These are phyloP conservation scores for Aspergillus clavatus DNA, from an alignment of 2,329 filamentous ascomycete genomes.

Conservation along the genomic window DNA sequence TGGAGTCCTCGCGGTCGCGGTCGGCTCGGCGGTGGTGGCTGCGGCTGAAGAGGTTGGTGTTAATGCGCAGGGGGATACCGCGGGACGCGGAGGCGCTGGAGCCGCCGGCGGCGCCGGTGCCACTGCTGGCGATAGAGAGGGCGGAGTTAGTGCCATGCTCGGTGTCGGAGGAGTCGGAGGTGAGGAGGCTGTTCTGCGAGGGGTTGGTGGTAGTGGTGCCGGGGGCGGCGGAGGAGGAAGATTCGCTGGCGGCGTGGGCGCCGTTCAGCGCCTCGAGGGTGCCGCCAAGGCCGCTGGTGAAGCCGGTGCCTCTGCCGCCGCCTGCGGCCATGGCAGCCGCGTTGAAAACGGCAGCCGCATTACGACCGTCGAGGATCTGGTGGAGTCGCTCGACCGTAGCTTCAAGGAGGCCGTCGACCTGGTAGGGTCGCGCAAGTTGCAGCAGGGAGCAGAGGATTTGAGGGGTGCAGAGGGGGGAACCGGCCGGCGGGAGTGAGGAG, in stretches of 20 bases:
- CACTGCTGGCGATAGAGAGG: slow-evolving; percentile 25
- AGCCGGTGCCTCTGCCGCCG: slow-evolving; percentile 77
- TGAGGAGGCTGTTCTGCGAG: slow-evolving; percentile 27
- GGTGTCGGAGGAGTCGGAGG: slow-evolving; percentile 38
- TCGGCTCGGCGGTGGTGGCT: slow-evolving; percentile 14
- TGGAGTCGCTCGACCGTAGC: slow-evolving; percentile 89
- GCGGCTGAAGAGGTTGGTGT: slow-evolving; percentile 33
- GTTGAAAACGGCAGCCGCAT: slow-evolving; percentile 96
- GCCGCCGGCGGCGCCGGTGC: slow-evolving; percentile 20
- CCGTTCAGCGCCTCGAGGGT: slow-evolving; percentile 41
- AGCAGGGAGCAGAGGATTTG: slow-evolving; percentile 94
- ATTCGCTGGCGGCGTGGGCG: slow-evolving; percentile 22
- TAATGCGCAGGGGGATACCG: slow-evolving; percentile 36
- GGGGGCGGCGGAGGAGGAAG: slow-evolving; percentile 10
- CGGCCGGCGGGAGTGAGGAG: slow-evolving; percentile 71
- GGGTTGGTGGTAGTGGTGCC: slow-evolving; percentile 17
- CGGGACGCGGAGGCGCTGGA: slow-evolving; percentile 24
- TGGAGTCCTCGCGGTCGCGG: slow-evolving; percentile 37
- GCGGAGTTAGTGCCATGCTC: slow-evolving; percentile 29
- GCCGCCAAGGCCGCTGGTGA: slow-evolving; percentile 51
- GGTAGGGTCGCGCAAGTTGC: slow-evolving; percentile 88
- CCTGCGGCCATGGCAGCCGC: slow-evolving; percentile 97
- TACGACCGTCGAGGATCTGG: slow-evolving; percentile 81
- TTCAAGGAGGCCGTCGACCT: slow-evolving; percentile 86
- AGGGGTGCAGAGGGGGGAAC: slow-evolving; percentile 78